Evolutionary conservation across 139 green algal genomes (phyloP).

Genomic region (Trebouxia sp.): DNA sequence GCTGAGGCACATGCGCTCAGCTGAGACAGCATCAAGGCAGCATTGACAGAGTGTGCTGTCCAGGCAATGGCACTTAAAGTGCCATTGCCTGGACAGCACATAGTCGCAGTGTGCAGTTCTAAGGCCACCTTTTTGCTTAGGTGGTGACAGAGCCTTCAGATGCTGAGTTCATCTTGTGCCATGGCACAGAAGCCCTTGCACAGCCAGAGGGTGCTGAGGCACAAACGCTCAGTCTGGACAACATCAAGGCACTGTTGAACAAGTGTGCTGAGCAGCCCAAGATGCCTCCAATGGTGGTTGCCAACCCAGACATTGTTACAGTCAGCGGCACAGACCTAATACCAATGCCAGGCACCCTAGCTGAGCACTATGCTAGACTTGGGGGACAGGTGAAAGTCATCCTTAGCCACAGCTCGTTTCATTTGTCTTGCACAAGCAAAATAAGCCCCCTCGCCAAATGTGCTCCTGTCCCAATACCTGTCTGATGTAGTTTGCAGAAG

Average conservation of each 20-base stretch:
- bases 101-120: no score
- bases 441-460: no score
- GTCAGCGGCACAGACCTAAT: slow-evolving; percentile 53
- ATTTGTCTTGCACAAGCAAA: no score
- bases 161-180: slow-evolving; percentile 88
- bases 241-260: slow-evolving; percentile 52
- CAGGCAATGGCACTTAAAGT: no score
- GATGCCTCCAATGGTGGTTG: slow-evolving; percentile 74
- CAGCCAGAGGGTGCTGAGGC: neutral
- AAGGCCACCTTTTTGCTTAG: slow-evolving; percentile 1
- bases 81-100: no score
- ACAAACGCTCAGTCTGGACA: slow-evolving; percentile 36
- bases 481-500: no score
- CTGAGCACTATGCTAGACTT: slow-evolving; percentile 52
- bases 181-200: slow-evolving; percentile 82
- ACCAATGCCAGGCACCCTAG: slow-evolving; percentile 81
- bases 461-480: no score
- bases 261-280: slow-evolving; percentile 31
- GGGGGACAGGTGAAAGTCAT: slow-evolving; percentile 56
- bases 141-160: slow-evolving; percentile 54
- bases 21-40: slow-evolving; percentile 47
- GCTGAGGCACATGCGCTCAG: slow-evolving; percentile 9
- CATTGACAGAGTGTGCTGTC: slow-evolving; percentile 48
- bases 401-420: no score
- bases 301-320: slow-evolving; percentile 86